Evolutionary conservation across 192 early-diverging fungal species (phyloP).

Genomic region (Rhizophlyctis rosea): DNA sequence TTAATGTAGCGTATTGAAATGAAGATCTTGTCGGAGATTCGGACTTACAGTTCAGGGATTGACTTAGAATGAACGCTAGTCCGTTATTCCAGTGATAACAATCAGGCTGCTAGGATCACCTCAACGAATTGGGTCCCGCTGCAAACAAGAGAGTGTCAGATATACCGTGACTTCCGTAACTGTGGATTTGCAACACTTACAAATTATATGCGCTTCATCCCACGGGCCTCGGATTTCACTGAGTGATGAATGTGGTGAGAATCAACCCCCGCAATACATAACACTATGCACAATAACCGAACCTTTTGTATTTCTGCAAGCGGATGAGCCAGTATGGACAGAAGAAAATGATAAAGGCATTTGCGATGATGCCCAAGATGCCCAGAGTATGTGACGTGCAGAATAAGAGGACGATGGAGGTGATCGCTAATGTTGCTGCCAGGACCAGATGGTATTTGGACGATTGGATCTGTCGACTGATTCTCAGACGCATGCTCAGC

Average conservation of each 20-base stretch:
- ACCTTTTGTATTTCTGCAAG: constrained; percentile 96
- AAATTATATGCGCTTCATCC: constrained; percentile 76
- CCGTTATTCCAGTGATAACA: too few relatives aligned
- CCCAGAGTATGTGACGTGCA: constrained; percentile 47
- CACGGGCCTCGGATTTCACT: constrained; percentile 96
- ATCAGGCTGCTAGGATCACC: too few relatives aligned
- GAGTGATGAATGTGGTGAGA: neutral
- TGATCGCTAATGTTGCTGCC: constrained; percentile 12
- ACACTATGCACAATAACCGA: constrained; percentile 23
- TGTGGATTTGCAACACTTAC: neutral
- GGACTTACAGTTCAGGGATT: too few relatives aligned
- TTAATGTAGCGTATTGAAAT: too few relatives aligned
- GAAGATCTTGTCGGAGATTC: too few relatives aligned
- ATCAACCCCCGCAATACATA: neutral
- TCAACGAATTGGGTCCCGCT: too few relatives aligned
- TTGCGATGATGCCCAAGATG: constrained; percentile 57
- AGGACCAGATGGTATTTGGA: constrained; percentile 44
- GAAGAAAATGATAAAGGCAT: constrained; percentile 76
- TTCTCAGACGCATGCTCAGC: too few relatives aligned
- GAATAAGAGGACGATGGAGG: constrained; percentile 9
- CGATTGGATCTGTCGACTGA: constrained; percentile 18
- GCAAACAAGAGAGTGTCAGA: too few relatives aligned
- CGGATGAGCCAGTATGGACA: constrained; percentile 90
- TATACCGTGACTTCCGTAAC: too few relatives aligned
- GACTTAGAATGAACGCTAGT: too few relatives aligned